Evolutionary conservation across 768 basidiomycete species (phyloP), one percentile per base, ranked within the genome.

Genomic region (Vishniacozyma victoriae): DNA sequence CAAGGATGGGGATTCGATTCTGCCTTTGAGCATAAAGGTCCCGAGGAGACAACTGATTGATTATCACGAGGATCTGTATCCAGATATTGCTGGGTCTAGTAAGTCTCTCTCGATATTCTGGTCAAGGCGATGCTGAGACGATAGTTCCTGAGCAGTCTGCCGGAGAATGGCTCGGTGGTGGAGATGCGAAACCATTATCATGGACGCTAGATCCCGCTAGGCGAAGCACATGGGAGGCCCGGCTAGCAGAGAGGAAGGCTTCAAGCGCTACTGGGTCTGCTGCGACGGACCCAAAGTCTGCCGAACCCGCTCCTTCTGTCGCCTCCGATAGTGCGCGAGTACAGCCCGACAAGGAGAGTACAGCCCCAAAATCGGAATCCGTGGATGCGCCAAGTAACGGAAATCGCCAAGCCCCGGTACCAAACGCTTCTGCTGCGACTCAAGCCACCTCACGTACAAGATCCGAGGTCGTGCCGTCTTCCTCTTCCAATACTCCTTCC

Each of bases 11-110:
- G 61, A 66, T 41, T 55, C 62, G 1, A 44, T 75, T 26, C n/a
- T 73, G 0, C 74, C 74, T 3, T 47, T 72, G 0, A 45, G 64
- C 1, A 51, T 73, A 37, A 52, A 48, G 35, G 71, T 74, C 0
- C 74, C 74, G 4, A 52, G 70, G 38, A 46, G 71, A 46, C 69
- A 70, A 40, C 60, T 72, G 38, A 60, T 75, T 35, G 74, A 75
- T 49, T 75, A 67, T 39, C 69, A 72, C 49, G 46, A 59, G 6
- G 72, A 73, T 25, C 47, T 73, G 23, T 73, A 58, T 41, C 74
- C 74, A 2, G 59, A 65, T 35, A 45, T 61, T 11, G 11, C 12
- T 0, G 53, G 59, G 1, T 55, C 52, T 1, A 25, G 62, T 64
- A 29, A 48, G 62, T 59, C 5, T 11, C 22, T 33, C 18, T 9